Evolutionary conservation across 176 grass and related monocot genomes (phyloP), one percentile per base, ranked within the genome.

Genomic region (Rhynchospora breviuscula): DNA sequence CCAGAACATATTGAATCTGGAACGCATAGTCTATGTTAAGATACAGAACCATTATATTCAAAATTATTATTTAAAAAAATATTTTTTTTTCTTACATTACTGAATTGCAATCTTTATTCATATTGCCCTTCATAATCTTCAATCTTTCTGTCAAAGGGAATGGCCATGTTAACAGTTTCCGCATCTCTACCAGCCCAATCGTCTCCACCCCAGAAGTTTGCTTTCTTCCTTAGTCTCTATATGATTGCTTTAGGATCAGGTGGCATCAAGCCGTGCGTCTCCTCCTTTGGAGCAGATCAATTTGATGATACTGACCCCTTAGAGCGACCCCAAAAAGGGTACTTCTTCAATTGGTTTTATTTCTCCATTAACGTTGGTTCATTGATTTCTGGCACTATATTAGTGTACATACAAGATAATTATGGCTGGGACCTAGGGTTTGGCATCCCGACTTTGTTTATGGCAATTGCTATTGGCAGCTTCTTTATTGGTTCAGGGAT

Each of bases 281-380:
- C 92, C 0, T 81, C 92, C 33, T 94, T 94, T 35, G 89, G 92
- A 18, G 92, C 92, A 6, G 89, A 94, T 33, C 92, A 94, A n/a
- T 94, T 94, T 22, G 89, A 94, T 17, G 86, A 88, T 44, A 84
- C 87, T 0, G 87, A 94, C 22, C 22, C 3, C 3, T 0, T 8
- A 0, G 92, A 94, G 85, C 84, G 82, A 54, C 21, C 25, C 8
- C 81, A 84, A 31, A 91, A 94, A 76, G 85, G 59, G 6, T 83
- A 84, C 13, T 94, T 97, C 71, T 97, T 97, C 31, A 97, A 97
- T 77, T 97, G 94, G 94, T 97, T 91, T 84, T 97, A 91, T 80
- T 91, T 97, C 76, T 86, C 87, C 10, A 93, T 93, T 63, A 91
- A 97, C 44, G 91, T 93, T n/a, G 94, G 94, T 26, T 86, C 89